A percentile compares a stretch with the other conserved stretches of the same genome.
Evolutionary conservation across 768 basidiomycete genomes (phyloP).

Genomic region (Neoboletus magnificus): DNA sequence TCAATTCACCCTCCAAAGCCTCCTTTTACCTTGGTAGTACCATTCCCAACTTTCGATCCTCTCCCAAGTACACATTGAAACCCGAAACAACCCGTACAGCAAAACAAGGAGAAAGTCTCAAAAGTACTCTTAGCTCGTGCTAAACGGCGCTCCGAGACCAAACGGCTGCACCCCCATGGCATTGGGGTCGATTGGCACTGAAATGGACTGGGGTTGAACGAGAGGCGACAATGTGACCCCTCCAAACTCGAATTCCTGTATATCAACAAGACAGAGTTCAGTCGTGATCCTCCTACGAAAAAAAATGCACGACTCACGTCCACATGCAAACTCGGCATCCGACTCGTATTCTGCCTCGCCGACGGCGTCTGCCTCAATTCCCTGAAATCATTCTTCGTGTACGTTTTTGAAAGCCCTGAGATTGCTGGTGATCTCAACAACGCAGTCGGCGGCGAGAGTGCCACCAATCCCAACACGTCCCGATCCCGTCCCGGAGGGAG

Average conservation of each 20-base stretch:
- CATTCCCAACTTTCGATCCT: neutral
- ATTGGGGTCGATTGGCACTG: slow-evolving; percentile 16
- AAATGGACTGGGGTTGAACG: slow-evolving; percentile 23
- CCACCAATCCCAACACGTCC: slow-evolving; percentile 49
- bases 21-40: too few species aligned
- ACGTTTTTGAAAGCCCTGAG: slow-evolving; percentile 80
- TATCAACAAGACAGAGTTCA: neutral
- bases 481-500: slow-evolving; percentile 25
- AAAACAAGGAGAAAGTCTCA: neutral
- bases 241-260: slow-evolving; percentile 36
- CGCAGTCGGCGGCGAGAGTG: slow-evolving; percentile 68
- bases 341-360: slow-evolving; percentile 69
- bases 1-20: too few species aligned
- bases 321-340: slow-evolving; percentile 83
- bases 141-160: slow-evolving; percentile 32
- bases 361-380: slow-evolving; percentile 65
- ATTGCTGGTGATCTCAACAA: slow-evolving; percentile 67
- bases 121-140: slow-evolving; percentile 15
- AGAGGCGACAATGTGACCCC: slow-evolving; percentile 29
- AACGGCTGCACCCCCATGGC: slow-evolving; percentile 18
- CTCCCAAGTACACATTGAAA: neutral
- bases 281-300: neutral
- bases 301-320: slow-evolving; percentile 50
- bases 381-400: slow-evolving; percentile 77
- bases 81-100: neutral